A percentile compares a stretch with the other conserved stretches of the same genome.
These are phyloP conservation scores for Garcia nutans DNA, from an alignment of 345 rosid species.

Conservation along the genomic window DNA sequence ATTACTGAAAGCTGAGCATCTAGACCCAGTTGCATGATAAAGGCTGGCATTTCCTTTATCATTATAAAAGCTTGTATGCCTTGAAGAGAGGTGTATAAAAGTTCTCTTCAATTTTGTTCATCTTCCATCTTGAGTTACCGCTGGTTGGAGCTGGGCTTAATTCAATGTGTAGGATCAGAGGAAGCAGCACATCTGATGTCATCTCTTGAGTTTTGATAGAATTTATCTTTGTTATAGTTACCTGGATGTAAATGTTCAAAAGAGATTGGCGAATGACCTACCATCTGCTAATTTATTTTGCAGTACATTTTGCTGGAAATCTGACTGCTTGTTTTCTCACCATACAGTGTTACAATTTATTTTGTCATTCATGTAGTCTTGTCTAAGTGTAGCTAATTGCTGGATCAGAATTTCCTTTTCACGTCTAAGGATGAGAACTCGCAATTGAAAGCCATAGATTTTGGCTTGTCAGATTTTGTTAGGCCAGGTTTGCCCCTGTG, in stretches of 20 bases:
- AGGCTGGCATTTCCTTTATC: background rate
- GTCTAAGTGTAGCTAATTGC: constrained; percentile 34
- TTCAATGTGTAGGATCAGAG: background rate
- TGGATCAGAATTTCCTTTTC: constrained; percentile 85
- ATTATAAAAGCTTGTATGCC: background rate
- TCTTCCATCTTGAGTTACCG: background rate
- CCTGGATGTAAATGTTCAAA: background rate
- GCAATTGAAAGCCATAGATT: constrained; percentile 86
- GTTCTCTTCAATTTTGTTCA: background rate
- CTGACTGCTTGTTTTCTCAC: background rate
- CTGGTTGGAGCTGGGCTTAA: background rate
- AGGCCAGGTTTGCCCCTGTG: constrained; percentile 63
- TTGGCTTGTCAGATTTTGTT: constrained; percentile 95
- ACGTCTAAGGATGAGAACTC: constrained; percentile 82
- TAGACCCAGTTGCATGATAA: background rate
- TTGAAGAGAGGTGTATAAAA: background rate
- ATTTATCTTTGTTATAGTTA: background rate
- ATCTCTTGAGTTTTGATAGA: background rate
- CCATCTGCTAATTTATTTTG: background rate
- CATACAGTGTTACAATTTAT: background rate
- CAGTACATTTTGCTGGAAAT: background rate
- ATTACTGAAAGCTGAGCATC: background rate
- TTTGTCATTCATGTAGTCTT: constrained; percentile 1
- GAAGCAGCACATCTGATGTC: background rate
- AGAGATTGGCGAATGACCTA: background rate